phyloP scores from a whole-genome alignment of 2,329 filamentous ascomycete species.

The Orbilia brochopaga region DNA sequence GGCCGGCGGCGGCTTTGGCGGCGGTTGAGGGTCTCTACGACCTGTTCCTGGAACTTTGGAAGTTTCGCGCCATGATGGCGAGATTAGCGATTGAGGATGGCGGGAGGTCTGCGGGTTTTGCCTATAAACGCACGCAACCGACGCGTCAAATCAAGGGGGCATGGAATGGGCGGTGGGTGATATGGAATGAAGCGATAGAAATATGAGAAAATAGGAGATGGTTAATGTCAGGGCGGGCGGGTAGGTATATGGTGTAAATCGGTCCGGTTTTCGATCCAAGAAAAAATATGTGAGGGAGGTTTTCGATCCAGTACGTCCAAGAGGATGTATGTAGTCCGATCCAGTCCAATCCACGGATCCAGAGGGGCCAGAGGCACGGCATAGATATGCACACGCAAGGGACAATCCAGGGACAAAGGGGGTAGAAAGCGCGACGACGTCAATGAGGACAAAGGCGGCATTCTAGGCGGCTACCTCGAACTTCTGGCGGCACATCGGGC shows the following conservation, averaged over 20 bases:
- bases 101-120: background rate
- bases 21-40: background rate
- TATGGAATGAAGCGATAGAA: no score
- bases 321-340: no score
- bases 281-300: no score
- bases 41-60: conserved; percentile 19
- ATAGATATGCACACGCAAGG: background rate
- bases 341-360: no score
- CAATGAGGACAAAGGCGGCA: conserved; percentile 37
- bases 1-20: background rate
- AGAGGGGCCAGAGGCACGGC: no score
- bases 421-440: conserved; percentile 33
- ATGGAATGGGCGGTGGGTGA: background rate
- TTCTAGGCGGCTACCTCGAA: conserved; percentile 54
- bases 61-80: background rate
- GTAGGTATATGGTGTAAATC: no score
- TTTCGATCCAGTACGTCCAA: no score
- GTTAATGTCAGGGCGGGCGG: no score
- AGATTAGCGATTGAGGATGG: conserved; percentile 24
- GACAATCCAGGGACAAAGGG: conserved; percentile 25
- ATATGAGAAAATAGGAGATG: no score
- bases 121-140: background rate
- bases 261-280: no score
- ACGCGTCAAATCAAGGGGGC: background rate
- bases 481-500: conserved; percentile 94